Conservation (phyloP, 2,329 filamentous ascomycete genomes). For the Cladophialophora bantiana region DNA sequence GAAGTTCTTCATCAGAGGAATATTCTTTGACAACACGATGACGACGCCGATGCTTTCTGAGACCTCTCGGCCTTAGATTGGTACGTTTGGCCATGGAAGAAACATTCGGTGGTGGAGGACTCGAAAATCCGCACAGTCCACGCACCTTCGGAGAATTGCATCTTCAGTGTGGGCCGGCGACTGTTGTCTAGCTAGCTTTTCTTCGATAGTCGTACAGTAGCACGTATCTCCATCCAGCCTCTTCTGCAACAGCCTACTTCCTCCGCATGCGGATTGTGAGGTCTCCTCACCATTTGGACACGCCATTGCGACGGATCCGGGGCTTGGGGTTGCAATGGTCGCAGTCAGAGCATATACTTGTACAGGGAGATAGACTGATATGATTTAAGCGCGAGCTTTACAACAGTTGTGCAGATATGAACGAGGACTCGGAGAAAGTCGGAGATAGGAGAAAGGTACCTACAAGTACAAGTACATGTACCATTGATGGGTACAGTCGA, state of each 20-base stretch:
- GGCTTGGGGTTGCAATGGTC: neutral
- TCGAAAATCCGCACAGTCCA: neutral
- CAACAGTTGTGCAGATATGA: neutral
- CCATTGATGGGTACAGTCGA: neutral
- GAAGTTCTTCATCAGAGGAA: neutral
- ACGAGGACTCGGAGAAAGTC: neutral
- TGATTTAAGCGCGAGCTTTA: neutral
- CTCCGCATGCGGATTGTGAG: neutral
- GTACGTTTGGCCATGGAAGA: neutral
- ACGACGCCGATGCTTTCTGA: neutral
- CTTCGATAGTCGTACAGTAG: neutral
- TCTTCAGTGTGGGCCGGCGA: neutral
- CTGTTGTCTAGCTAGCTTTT: neutral
- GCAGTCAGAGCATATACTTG: neutral
- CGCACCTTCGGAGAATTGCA: neutral
- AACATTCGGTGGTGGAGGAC: neutral
- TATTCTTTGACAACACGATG: neutral
- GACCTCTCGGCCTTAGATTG: neutral
- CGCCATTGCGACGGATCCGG: neutral
- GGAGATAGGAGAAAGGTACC: neutral
- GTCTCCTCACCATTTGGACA: neutral
- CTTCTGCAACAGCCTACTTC: neutral
- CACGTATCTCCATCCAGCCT: neutral
- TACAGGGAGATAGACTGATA: neutral
- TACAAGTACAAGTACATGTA: neutral